Base-by-base conservation (phyloP, 2,329 filamentous ascomycete genomes). In the Phoma sp. region DNA sequence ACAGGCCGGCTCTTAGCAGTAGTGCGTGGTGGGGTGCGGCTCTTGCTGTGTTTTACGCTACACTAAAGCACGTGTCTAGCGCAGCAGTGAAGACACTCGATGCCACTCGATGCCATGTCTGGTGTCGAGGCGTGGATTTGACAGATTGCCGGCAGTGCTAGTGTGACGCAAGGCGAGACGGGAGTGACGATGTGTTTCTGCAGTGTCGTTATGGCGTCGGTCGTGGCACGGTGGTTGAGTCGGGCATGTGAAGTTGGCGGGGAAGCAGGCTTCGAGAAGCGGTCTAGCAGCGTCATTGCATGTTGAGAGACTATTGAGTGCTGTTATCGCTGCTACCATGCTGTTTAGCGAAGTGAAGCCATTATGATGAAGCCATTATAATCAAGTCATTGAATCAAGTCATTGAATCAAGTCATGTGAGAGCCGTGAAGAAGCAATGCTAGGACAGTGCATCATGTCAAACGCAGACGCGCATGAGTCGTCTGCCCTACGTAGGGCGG, bases 121-220 rank as follows among this genome's bases (percentile, higher is more conserved):
- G 21, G 33, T 4, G 11, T 45, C 21, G 45, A 48, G 32, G 33
- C 45, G 39, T 42, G 37, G 42, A 37, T 43, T 14, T 52, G 53
- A 52, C 53, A 52, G 42, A 43, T 48, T 11, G 37, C 32, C 39
- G 42, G 43, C 56, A 47, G 39, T 37, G 28, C 40, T 38, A 48
- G 51, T 45, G 45, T 47, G 52, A 55, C 40, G 52, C 56, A 51
- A 59, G 42, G 51, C 47, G 30, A 55, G 56, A 46, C 45, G 48
- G 48, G 45, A 53, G 48, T 37, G 56, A 56, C 45, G 47, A 40
- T 46, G 47, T 32, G 40, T 38, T 29, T 48, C 49, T 56, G 53
- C 45, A 42, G 42, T 30, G 50, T 53, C 38, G 50, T 38, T 53
- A 34, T 38, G 56, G 37, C 42, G 39, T 9, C 48, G 45, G 46